A percentile compares a stretch with the other conserved stretches of the same genome.
These are phyloP conservation scores for Juglanconis juglandina DNA, from an alignment of 2,329 filamentous ascomycete species.

Conservation along the genomic window DNA sequence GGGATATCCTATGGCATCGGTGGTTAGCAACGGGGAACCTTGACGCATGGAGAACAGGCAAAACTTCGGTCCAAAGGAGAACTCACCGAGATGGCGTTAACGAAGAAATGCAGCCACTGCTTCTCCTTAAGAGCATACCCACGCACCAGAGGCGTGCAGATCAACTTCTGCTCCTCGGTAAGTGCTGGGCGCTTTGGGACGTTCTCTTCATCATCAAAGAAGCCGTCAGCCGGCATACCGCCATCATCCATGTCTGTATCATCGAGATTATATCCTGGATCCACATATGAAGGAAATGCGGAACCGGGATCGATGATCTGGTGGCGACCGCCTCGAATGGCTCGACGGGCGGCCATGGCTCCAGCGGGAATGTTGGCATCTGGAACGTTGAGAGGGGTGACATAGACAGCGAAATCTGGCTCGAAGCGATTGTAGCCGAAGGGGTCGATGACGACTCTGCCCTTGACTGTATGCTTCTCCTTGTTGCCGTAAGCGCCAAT, in stretches of 20 bases:
- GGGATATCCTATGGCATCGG: neutral
- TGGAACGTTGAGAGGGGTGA: conserved; percentile 1
- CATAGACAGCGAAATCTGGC: conserved; percentile 22
- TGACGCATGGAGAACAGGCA: neutral
- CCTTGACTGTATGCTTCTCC: conserved; percentile 20
- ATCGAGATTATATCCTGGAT: neutral
- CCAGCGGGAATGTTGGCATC: neutral
- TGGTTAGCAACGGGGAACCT: neutral
- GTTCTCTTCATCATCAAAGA: neutral
- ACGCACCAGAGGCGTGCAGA: conserved; percentile 27
- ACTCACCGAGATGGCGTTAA: conserved; percentile 27
- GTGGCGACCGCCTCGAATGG: neutral
- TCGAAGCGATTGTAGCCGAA: conserved; percentile 28
- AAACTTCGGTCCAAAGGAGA: neutral
- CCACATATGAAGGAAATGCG: neutral
- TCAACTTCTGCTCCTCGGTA: conserved; percentile 25
- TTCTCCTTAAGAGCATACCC: conserved; percentile 44
- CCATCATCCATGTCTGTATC: neutral
- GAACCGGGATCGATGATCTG: neutral
- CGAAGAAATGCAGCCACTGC: conserved; percentile 42
- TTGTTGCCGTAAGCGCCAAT: conserved; percentile 16
- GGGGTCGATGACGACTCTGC: conserved; percentile 33
- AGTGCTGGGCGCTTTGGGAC: conserved; percentile 8
- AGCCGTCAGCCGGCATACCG: neutral
- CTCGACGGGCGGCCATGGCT: neutral